Conservation (phyloP, 257 asterid species). For the Penstemon newberryi region DNA sequence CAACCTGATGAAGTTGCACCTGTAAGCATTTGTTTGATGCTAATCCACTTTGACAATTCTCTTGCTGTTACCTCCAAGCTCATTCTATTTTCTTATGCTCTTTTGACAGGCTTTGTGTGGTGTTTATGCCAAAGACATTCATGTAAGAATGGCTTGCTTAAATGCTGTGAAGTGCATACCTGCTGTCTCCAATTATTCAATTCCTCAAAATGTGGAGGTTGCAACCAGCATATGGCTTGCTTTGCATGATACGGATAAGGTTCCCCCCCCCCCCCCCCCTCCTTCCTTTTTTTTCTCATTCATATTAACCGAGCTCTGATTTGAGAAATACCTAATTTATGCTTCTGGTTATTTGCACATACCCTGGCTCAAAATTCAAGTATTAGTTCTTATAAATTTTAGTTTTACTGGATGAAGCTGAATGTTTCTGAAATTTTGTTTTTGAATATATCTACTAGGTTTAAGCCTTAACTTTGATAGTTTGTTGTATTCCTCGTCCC, state of each 20-base stretch:
- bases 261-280: constrained; percentile 19
- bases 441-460: background rate
- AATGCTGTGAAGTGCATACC: constrained; percentile 96
- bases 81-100: constrained; percentile 27
- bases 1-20: constrained; percentile 90
- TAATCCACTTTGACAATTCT: constrained; percentile 26
- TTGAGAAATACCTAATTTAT: constrained; percentile 11
- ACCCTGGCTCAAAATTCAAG: too few species aligned
- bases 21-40: constrained; percentile 48
- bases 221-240: constrained; percentile 98
- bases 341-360: background rate
- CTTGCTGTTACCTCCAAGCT: constrained; percentile 11
- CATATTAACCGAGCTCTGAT: background rate
- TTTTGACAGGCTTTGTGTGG: constrained; percentile 77
- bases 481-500: background rate
- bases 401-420: background rate
- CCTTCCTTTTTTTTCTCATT: background rate
- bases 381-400: background rate
- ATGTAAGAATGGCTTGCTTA: constrained; percentile 93
- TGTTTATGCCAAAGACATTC: constrained; percentile 88
- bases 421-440: constrained; percentile 2
- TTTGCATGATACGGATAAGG: constrained; percentile 92
- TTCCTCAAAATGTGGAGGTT: constrained; percentile 80
- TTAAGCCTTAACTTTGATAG: background rate
- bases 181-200: constrained; percentile 75